Evolutionary conservation across 2,329 filamentous ascomycete genomes (phyloP).

Genomic region (Aulographum hederae): DNA sequence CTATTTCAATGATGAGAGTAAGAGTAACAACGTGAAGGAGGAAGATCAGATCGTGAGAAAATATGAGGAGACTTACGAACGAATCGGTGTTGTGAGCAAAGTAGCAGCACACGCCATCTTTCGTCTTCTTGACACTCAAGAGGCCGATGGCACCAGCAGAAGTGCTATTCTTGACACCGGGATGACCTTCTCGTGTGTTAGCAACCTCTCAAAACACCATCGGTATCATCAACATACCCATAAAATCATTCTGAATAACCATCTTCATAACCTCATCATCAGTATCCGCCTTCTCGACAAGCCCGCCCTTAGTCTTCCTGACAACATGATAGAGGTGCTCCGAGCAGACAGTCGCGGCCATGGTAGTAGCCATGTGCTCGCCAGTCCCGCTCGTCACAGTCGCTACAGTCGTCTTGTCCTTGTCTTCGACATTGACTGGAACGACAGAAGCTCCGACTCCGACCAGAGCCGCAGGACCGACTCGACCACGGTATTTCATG

Average conservation of each 20-base stretch:
- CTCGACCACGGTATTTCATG: constrained; percentile 87
- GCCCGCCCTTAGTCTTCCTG: constrained; percentile 40
- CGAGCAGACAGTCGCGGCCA: constrained; percentile 75
- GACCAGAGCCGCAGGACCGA: constrained; percentile 83
- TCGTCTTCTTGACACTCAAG: constrained; percentile 72
- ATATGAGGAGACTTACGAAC: constrained; percentile 24
- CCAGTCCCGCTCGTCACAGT: constrained; percentile 87
- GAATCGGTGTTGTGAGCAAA: constrained; percentile 95
- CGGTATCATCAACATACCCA: constrained; percentile 31
- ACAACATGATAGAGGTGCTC: constrained; percentile 63
- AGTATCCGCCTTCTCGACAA: constrained; percentile 26
- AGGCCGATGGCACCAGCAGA: constrained; percentile 82
- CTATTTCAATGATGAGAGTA: neutral
- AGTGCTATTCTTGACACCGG: constrained; percentile 61
- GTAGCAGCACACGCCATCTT: constrained; percentile 61
- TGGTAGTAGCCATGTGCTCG: constrained; percentile 92
- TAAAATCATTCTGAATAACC: constrained; percentile 81
- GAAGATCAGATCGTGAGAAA: neutral
- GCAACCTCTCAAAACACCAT: neutral
- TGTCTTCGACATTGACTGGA: constrained; percentile 54
- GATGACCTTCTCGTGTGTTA: constrained; percentile 37
- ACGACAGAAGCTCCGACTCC: constrained; percentile 81
- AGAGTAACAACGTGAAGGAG: constrained; percentile 25
- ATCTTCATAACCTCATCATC: constrained; percentile 63
- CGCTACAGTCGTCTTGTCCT: constrained; percentile 52